Conservation (phyloP, 306 rosid species). For the Lotus japonicus region DNA sequence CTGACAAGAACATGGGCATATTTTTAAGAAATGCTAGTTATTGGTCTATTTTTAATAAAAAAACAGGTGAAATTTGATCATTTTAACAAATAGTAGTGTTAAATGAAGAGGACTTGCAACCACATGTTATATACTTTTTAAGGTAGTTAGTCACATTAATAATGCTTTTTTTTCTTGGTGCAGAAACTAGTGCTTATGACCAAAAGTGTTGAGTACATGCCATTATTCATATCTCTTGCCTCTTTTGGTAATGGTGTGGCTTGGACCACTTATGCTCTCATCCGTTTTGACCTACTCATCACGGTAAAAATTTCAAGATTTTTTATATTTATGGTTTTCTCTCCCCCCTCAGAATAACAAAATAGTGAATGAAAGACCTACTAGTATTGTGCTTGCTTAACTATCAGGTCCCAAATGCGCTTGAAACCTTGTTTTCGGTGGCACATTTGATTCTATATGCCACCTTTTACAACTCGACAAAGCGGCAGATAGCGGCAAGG, state of each 20-base stretch:
- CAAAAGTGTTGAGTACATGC: constrained; percentile 93
- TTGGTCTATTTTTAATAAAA: no score
- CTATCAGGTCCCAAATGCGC: constrained; percentile 77
- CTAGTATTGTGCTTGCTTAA: background rate
- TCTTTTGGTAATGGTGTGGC: no score
- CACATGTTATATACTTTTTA: background rate
- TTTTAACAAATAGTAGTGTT: no score
- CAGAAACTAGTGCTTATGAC: constrained; percentile 84
- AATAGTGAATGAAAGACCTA: background rate
- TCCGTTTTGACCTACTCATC: constrained; percentile 70
- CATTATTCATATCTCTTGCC: constrained; percentile 59
- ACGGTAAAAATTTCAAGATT: constrained; percentile 28
- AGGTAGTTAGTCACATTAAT: background rate
- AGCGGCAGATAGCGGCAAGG: constrained; percentile 49
- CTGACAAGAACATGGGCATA: no score
- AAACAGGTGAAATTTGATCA: no score
- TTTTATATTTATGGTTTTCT: background rate
- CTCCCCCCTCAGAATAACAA: background rate
- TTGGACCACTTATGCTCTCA: constrained; percentile 73
- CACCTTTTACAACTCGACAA: no score
- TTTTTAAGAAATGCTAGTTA: no score
- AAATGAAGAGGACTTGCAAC: no score
- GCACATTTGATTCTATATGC: constrained; percentile 74
- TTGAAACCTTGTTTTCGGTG: constrained; percentile 48
- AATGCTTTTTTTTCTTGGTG: background rate